Evolutionary conservation across 192 early-diverging fungal genomes (phyloP), one percentile per base, ranked within the genome.

Genomic region (Thoreauomyces humboldtii): DNA sequence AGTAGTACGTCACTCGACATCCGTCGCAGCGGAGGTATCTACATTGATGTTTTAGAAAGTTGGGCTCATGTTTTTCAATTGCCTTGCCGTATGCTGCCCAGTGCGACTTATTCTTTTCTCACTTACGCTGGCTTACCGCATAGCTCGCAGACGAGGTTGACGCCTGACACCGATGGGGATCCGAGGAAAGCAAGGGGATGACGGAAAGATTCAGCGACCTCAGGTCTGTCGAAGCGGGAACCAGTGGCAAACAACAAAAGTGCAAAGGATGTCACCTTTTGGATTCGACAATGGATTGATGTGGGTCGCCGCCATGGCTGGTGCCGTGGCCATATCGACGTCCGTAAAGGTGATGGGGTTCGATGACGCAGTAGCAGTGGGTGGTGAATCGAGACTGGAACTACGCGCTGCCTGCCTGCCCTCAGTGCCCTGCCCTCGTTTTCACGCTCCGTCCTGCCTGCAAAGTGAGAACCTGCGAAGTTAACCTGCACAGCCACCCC

Each of bases 251-350:
- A 35, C 33, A 29, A 12, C 15, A 55, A 22, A 28, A 6, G 4
- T 36, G 35, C 36, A 11, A 6, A 11, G 21, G 6, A n/a, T 55
- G n/a, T 3, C 27, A 79, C 77, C 81, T 70, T 84, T 85, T 54
- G 83, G 81, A 58, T 84, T 85, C 21, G 83, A 69, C 9, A 85
- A 67, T 27, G 83, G 83, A 59, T 84, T 82, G 56, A 84, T 84
- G n/a, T 47, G 31, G n/a, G 54, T 76, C 4, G 62, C 50, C 47
- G 41, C 24, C 36, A 61, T 31, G 27, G 32, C 22, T 61, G 27
- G 1, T 17, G 59, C 11, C 38, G 9, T 41, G 11, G 11, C 17
- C 38, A 41, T 41, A 9, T 41, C 38, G n/a, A n/a, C n/a, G n/a
- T n/a, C n/a, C n/a, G n/a, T n/a, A n/a, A n/a, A n/a, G n/a, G n/a